Evolutionary conservation across 2,329 filamentous ascomycete genomes (phyloP).

Genomic region (Talaromyces atroroseus): DNA sequence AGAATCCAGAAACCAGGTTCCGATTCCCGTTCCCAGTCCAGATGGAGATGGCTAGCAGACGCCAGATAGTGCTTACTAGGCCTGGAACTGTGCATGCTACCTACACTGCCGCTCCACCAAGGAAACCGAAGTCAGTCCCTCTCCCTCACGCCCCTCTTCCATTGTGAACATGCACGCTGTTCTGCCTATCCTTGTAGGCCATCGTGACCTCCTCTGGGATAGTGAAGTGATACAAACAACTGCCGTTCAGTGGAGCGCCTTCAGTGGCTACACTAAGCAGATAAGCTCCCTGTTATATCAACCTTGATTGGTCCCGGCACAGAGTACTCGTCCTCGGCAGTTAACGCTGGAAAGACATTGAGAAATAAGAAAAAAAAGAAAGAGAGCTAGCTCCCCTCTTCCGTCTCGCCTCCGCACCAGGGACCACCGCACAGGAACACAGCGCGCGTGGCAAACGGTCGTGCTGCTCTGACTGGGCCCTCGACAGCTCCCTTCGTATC

Average conservation of each 20-base stretch:
- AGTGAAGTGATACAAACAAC: not conserved
- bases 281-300: constrained; percentile 1
- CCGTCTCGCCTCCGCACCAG: not conserved
- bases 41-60: not conserved
- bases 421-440: not conserved
- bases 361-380: not conserved
- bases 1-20: constrained; percentile 2
- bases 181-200: not conserved
- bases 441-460: constrained; percentile 8
- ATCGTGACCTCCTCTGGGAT: not conserved
- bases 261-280: constrained; percentile 2
- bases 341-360: not conserved
- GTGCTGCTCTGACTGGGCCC: not conserved
- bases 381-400: not conserved
- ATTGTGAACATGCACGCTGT: not conserved
- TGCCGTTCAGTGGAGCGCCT: constrained; percentile 8
- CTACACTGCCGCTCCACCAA: not conserved
- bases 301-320: not conserved
- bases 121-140: too few relatives aligned
- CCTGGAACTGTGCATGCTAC: not conserved
- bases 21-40: not conserved
- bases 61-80: not conserved
- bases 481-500: not conserved
- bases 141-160: not conserved
- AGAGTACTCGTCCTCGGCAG: not conserved